Evolutionary conservation across 768 basidiomycete species (phyloP).

Genomic region (Harrya chromipes): DNA sequence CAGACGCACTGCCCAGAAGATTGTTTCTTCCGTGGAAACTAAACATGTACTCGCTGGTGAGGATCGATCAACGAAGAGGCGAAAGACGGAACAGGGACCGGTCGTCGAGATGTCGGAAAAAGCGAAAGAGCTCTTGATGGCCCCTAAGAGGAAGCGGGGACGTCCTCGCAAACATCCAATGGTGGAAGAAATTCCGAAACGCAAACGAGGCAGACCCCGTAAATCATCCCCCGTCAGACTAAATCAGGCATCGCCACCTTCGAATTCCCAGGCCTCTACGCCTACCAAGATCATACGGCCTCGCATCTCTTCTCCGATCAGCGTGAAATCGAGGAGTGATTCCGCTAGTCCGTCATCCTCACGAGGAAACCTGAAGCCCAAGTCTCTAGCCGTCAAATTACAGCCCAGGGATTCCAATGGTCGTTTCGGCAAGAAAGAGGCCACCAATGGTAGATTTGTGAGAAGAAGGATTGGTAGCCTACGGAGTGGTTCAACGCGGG

Average conservation of each 20-base stretch:
- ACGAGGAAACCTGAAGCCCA: conserved; percentile 32
- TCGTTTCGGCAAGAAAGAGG: conserved; percentile 62
- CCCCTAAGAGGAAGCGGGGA: conserved; percentile 32
- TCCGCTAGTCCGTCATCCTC: conserved; percentile 23
- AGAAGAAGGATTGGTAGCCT: conserved; percentile 32
- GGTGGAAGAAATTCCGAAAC: conserved; percentile 30
- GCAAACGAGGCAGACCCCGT: conserved; percentile 35
- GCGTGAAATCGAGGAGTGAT: conserved; percentile 22
- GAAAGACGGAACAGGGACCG: conserved; percentile 41
- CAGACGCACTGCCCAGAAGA: conserved; percentile 50
- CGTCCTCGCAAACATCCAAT: conserved; percentile 35
- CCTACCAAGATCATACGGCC: conserved; percentile 11
- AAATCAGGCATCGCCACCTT: conserved; percentile 8
- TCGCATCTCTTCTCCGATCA: conserved; percentile 16
- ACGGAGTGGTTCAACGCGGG: conserved; percentile 32
- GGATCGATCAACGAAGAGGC: conserved; percentile 45
- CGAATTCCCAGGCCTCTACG: conserved; percentile 9
- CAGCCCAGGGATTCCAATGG: conserved; percentile 67
- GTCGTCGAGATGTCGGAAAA: conserved; percentile 32
- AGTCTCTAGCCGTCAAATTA: conserved; percentile 42
- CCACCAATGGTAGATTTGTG: conserved; percentile 42
- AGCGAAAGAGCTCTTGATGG: conserved; percentile 32
- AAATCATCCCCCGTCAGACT: conserved; percentile 24
- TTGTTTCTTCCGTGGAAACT: conserved; percentile 48
- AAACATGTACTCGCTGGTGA: conserved; percentile 48